Base-by-base conservation (phyloP, 257 asterid genomes). In the Nemophila menziesii region DNA sequence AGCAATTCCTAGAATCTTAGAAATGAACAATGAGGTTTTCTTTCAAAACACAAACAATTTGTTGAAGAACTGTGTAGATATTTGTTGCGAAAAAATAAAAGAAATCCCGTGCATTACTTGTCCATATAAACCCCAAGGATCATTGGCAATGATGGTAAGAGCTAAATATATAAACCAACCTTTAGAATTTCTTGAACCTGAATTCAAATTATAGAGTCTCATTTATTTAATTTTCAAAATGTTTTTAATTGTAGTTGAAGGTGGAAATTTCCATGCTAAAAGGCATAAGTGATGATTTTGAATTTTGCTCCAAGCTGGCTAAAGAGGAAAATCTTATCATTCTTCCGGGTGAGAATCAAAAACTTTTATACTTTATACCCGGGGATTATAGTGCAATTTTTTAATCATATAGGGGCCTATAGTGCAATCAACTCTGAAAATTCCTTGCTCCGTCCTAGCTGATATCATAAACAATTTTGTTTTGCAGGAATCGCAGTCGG, bases 221-320 rank as follows among this genome's bases (percentile, higher is more conserved):
- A n/a, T n/a, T n/a, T n/a, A n/a, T 46, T 46, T 46, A 46, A 15
- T 0, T 46, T 19, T 4, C 16, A 4, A n/a, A n/a, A 15, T 46
- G 33, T 4, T 24, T 46, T 18, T 33, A 18, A 44, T 37, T 58
- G 39, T 29, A 80, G 86, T 66, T 71, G 69, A 76, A 78, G 66
- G 58, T 81, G 56, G 62, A 86, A 39, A 37, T 71, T 29, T 63
- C 60, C 15, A 16, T 61, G 57, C 62, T 75, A 54, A 65, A 67
- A 51, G 96, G 78, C 37, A 75, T 85, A 17, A 65, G 59, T 0
- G 86, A 81, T 26, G 96, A 81, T 42, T 42, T 78, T 8, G 92
- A 85, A 52, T 85, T 85, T 49, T 82, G 82, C 53, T 69, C 81
- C 66, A 85, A 85, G 74, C 67, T 81, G 56, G 93, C 92, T 42